phyloP scores from a whole-genome alignment of 1,284 basidiomycete species.

The Sanghuangporus weigelae region DNA sequence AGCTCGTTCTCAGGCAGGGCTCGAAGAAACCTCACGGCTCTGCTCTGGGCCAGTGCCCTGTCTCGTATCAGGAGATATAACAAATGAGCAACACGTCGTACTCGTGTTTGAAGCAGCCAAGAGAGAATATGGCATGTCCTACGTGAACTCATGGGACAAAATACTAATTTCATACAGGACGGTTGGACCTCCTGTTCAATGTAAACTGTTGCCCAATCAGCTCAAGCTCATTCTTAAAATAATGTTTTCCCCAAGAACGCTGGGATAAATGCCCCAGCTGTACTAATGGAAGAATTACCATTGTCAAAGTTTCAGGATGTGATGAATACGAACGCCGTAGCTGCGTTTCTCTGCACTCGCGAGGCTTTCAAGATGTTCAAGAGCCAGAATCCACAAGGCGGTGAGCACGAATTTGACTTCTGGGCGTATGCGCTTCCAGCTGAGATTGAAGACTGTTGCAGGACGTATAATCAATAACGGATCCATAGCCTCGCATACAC shows the following conservation, averaged over 20 bases:
- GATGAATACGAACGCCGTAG: constrained; percentile 67
- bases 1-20: constrained; percentile 48
- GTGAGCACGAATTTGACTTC: constrained; percentile 28
- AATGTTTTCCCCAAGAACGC: constrained; percentile 45
- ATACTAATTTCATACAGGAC: constrained; percentile 35
- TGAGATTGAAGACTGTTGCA: constrained; percentile 20
- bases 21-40: constrained; percentile 50
- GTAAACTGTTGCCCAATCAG: constrained; percentile 34
- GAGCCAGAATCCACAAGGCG: constrained; percentile 64
- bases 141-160: neutral
- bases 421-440: neutral
- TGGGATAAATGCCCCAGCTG: constrained; percentile 46
- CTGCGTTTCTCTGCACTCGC: constrained; percentile 71
- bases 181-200: constrained; percentile 78
- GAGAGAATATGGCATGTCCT: constrained; percentile 48
- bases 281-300: constrained; percentile 60
- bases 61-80: constrained; percentile 57
- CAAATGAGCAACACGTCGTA: constrained; percentile 53
- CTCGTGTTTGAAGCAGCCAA: constrained; percentile 53
- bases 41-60: constrained; percentile 42
- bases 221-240: neutral
- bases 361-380: constrained; percentile 75
- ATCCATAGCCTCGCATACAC: constrained; percentile 69
- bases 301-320: constrained; percentile 59
- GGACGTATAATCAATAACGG: constrained; percentile 83